A percentile compares a stretch with the other conserved stretches of the same genome.
These are phyloP conservation scores for Thelonectria rubi DNA, from an alignment of 2,329 filamentous ascomycete species.

Conservation along the genomic window DNA sequence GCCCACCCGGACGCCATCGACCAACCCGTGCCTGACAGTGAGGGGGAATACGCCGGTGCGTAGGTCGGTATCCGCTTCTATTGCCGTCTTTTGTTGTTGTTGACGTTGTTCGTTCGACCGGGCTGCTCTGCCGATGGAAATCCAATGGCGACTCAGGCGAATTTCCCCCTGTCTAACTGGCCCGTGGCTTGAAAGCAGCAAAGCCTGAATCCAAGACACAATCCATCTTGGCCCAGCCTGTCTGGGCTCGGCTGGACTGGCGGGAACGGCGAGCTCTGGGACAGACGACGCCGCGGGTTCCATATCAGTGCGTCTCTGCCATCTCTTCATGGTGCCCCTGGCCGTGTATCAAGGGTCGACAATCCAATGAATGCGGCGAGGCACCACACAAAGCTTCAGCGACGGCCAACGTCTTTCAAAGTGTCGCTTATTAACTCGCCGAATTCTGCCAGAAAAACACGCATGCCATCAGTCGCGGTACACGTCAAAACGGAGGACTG, in stretches of 20 bases:
- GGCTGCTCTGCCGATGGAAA: slow-evolving; percentile 9
- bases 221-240: slow-evolving; percentile 12
- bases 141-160: slow-evolving; percentile 8
- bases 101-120: not conserved
- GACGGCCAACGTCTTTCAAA: slow-evolving; percentile 7
- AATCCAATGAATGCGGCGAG: slow-evolving; percentile 3
- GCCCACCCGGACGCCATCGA: slow-evolving; percentile 29
- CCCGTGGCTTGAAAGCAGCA: slow-evolving; percentile 1
- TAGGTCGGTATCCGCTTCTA: not conserved
- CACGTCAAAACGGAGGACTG: slow-evolving; percentile 20
- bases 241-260: slow-evolving; percentile 11
- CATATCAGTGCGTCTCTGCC: slow-evolving; percentile 11
- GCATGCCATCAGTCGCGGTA: slow-evolving; percentile 6
- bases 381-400: slow-evolving; percentile 3
- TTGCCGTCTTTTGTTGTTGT: not conserved
- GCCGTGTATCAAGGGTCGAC: not conserved
- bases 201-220: slow-evolving; percentile 21
- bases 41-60: too few relatives aligned
- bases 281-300: slow-evolving; percentile 21
- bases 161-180: not conserved
- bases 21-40: slow-evolving; percentile 33
- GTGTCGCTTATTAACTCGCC: not conserved
- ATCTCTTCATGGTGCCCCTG: slow-evolving; percentile 11
- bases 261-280: slow-evolving; percentile 15
- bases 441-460: not conserved